Evolutionary conservation across 129 eudicot genomes (phyloP), one percentile per base, ranked within the genome.

Genomic region (Flaveria linearis): DNA sequence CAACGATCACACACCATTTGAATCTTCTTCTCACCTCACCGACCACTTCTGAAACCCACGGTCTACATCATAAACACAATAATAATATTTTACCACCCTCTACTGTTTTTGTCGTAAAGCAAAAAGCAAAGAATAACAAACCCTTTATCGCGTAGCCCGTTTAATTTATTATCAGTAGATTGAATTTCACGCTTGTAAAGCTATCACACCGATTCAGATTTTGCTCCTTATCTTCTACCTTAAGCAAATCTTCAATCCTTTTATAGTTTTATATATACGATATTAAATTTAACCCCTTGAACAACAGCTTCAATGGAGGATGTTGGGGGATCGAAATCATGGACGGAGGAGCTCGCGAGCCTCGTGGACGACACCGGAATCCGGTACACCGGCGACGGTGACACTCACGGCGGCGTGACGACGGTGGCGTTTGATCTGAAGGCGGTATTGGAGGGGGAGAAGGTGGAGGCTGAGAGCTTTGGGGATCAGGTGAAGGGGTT

Each of bases 261-360:
- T 36, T 36, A 36, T 5, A 36, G 1, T 36, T 36, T 36, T 36
- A 36, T 5, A 36, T 5, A 36, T 0, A 30, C 36, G 36, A 3
- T 30, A 30, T 30, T 30, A 3, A 30, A 30, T 30, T 30, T 30
- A 30, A 30, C 36, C 8, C 39, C 14, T 39, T 41, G 25, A 47
- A 62, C 46, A 30, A 14, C 22, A 39, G 56, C 11, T 46, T 56
- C 68, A 61, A 94, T 84, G 97, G 87, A 82, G 30, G 93, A 86
- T 25, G 67, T 87, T 10, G 58, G 82, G 55, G 82, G 84, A 23
- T 9, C 82, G 11, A 89, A 82, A 81, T 77, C 93, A 77, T 91
- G 98, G 98, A 77, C 86, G 71, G 98, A 91, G 60, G 98, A 94
- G 88, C 74, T 94, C 6, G 91, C 90, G 9, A 91, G 97, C 72